Evolutionary conservation across 495 filamentous ascomycete species (phyloP).

Genomic region (Xylaria palmicola): DNA sequence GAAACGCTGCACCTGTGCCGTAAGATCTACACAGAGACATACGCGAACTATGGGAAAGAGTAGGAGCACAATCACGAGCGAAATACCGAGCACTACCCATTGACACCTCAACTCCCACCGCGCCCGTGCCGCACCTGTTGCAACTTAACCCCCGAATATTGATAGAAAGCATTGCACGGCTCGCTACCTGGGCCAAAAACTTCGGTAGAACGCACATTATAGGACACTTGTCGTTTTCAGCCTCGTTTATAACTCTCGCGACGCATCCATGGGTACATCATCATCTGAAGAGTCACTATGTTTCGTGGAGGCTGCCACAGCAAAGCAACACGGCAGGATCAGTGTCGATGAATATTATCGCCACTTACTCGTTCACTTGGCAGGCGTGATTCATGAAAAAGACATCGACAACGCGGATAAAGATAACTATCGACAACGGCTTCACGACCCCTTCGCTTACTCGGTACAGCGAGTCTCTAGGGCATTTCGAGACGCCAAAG

Average conservation of each 20-base stretch:
- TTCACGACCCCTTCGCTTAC: not conserved
- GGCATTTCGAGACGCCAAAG: slow-evolving; percentile 4
- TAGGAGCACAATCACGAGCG: no score
- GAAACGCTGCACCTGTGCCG: no score
- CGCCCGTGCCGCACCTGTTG: no score
- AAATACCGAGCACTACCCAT: no score
- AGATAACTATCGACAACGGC: not conserved
- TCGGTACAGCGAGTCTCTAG: slow-evolving; percentile 1
- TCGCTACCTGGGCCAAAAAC: no score
- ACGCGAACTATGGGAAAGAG: no score
- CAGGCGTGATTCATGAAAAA: slow-evolving; percentile 7
- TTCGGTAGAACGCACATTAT: not conserved
- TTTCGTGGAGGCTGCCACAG: not conserved
- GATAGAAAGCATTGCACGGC: no score
- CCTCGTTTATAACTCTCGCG: not conserved
- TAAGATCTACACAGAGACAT: no score
- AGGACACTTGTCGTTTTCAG: not conserved
- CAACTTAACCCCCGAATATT: no score
- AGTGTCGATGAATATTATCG: slow-evolving; percentile 12
- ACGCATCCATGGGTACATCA: not conserved
- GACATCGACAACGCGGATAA: not conserved
- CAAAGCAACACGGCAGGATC: not conserved
- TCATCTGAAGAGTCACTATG: slow-evolving; percentile 18
- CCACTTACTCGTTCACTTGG: slow-evolving; percentile 8
- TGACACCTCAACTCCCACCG: no score